Base-by-base conservation (phyloP, 768 basidiomycete species). In the Austroboletus eburneus region DNA sequence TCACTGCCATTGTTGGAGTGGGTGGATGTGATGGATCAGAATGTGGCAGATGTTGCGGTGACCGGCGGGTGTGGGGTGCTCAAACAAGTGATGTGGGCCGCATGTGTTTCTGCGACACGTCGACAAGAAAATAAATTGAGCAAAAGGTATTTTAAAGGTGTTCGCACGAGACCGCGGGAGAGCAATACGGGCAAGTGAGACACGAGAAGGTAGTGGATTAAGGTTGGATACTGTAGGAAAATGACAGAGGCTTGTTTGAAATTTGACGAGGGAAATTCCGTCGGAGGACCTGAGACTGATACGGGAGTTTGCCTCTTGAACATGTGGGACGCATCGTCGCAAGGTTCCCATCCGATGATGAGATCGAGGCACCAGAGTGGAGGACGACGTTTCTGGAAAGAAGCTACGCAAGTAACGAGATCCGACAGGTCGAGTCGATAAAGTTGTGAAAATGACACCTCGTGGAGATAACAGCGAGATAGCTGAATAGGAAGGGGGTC, bases 401-500 rank as follows among this genome's bases (percentile, higher is more conserved):
- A 46, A 37, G 48, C 48, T 53, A 50, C 45, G 54, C 55, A 53
- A 53, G 7, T 41, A 34, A 39, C 61, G 48, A 68, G 66, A 65
- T 67, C 58, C 56, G 65, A 53, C 51, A 52, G 37, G 43, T 39
- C 43, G 39, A 55, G 50, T 52, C 50, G 50, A 56, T 45, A 56
- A 48, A 37, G 50, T 45, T 51, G 46, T 47, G 49, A 54, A 57
- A 41, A 48, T 39, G 49, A 48, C 42, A 50, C 64, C 64, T 68
- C 56, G 59, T 66, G 59, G 66, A 63, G 61, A 64, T 66, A 68
- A 56, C 61, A 60, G 39, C 43, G 51, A 50, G 45, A 56, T 57
- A 43, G 56, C 53, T 39, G 49, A 58, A 63, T 52, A 47, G 49
- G 56, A 48, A 43, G 4, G 32, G 50, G 39, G 38, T 29, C 52